These are phyloP conservation scores for Chlamydomonas sp. DNA, from an alignment of 139 green algal species.

Conservation along the genomic window DNA sequence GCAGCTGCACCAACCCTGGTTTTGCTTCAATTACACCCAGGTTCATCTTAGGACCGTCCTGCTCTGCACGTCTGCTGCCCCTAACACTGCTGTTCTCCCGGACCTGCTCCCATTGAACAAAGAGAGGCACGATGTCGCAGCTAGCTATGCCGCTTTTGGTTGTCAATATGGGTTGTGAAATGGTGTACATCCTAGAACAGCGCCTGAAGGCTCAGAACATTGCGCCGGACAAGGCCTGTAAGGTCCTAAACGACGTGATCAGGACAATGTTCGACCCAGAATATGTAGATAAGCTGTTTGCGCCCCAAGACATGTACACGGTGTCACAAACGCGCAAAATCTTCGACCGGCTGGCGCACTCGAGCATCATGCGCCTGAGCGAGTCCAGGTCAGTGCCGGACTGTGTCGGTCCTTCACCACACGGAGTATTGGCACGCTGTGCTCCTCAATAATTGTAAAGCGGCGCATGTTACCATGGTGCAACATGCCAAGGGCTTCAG, in stretches of 20 bases:
- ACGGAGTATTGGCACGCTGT: not conserved
- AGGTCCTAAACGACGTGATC: constrained; percentile 73
- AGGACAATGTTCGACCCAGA: constrained; percentile 63
- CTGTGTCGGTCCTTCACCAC: not conserved
- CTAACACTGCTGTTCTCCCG: too few relatives aligned
- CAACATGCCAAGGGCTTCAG: too few relatives aligned
- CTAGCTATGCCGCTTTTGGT: constrained; percentile 74
- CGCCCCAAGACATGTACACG: constrained; percentile 68
- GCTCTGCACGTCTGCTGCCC: too few relatives aligned
- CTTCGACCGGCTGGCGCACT: constrained; percentile 79
- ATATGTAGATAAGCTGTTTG: constrained; percentile 73
- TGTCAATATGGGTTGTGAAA: constrained; percentile 76
- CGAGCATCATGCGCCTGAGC: constrained; percentile 80
- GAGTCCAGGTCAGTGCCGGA: constrained; percentile 18
- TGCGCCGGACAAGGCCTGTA: constrained; percentile 60
- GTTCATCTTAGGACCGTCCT: too few relatives aligned
- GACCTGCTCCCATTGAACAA: too few relatives aligned
- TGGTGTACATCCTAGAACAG: constrained; percentile 85
- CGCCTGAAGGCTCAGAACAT: constrained; percentile 78
- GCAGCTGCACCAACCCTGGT: too few relatives aligned
- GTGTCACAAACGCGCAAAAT: constrained; percentile 65
- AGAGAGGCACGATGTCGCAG: constrained; percentile 55
- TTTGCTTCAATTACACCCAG: too few relatives aligned
- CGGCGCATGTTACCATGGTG: too few relatives aligned
- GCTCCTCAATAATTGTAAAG: not conserved